These are phyloP conservation scores for Pythium dissimile DNA, from an alignment of 352 stramenopile genomes.

Conservation along the genomic window DNA sequence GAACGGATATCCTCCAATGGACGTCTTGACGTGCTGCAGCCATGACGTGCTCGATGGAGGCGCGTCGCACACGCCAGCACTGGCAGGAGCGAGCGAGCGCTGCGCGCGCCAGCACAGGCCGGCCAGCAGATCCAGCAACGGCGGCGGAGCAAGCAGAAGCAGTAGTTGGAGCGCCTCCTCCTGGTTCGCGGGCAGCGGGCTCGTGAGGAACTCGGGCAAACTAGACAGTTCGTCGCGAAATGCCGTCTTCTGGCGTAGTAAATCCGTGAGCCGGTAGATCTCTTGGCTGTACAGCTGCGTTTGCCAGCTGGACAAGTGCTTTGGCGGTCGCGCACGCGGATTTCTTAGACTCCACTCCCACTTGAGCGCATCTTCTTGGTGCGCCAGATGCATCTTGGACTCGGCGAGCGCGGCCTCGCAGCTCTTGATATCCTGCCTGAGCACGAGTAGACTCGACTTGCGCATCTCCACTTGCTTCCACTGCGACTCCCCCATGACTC, in stretches of 20 bases:
- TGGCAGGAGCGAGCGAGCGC: not conserved
- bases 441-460: not conserved
- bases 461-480: not conserved
- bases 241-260: slow-evolving; percentile 16
- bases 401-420: not conserved
- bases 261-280: slow-evolving; percentile 9
- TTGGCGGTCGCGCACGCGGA: not conserved
- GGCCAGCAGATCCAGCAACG: not conserved
- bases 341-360: slow-evolving; percentile 2
- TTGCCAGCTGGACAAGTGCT: slow-evolving; percentile 1
- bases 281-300: not conserved
- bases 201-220: slow-evolving; percentile 30
- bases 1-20: not conserved
- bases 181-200: slow-evolving; percentile 28
- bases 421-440: slow-evolving; percentile 6
- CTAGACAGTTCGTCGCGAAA: slow-evolving; percentile 2
- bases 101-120: slow-evolving; percentile 1
- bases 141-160: slow-evolving; percentile 25
- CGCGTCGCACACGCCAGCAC: too few relatives aligned
- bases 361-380: not conserved
- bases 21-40: not conserved
- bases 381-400: not conserved
- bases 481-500: not conserved
- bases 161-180: slow-evolving; percentile 30
- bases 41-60: not conserved